These are phyloP conservation scores for Candida tetrigidarum DNA, from an alignment of 1,139 yeast genomes.

Conservation along the genomic window DNA sequence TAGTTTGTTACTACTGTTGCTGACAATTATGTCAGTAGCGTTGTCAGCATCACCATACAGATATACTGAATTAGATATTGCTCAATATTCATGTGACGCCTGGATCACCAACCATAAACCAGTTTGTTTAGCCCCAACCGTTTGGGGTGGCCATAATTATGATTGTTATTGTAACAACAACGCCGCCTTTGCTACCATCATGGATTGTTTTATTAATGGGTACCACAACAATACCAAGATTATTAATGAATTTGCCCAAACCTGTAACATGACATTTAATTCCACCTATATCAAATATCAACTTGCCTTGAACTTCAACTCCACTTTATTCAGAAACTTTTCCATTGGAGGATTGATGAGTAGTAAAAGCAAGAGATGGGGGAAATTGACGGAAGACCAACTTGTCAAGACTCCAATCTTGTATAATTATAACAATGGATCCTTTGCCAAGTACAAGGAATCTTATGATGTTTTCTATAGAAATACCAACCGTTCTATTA, in stretches of 20 bases:
- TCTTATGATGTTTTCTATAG: constrained; percentile 8
- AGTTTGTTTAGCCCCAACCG: constrained; percentile 11
- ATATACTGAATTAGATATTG: constrained; percentile 9
- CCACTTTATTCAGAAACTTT: constrained; percentile 6
- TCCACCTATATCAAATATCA: constrained; percentile 11
- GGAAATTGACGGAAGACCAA: constrained; percentile 3
- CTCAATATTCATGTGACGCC: constrained; percentile 12
- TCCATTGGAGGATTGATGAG: constrained; percentile 5
- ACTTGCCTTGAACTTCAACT: constrained; percentile 5
- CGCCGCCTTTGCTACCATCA: constrained; percentile 22
- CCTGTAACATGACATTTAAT: constrained; percentile 16
- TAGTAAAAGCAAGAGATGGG: constrained; percentile 10
- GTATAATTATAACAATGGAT: constrained; percentile 9
- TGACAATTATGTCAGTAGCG: neutral
- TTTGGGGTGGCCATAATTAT: constrained; percentile 11
- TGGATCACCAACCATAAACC: constrained; percentile 9
- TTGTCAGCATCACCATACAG: neutral
- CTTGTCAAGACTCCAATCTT: constrained; percentile 12
- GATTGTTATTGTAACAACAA: constrained; percentile 21
- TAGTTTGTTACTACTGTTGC: neutral
- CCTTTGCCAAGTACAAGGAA: constrained; percentile 8
- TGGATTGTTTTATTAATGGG: constrained; percentile 21
- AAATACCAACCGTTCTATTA: constrained; percentile 34
- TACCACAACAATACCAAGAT: constrained; percentile 18
- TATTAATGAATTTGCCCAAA: constrained; percentile 19